Base-by-base conservation (phyloP, 345 rosid species). In the Populus ilicifolia region DNA sequence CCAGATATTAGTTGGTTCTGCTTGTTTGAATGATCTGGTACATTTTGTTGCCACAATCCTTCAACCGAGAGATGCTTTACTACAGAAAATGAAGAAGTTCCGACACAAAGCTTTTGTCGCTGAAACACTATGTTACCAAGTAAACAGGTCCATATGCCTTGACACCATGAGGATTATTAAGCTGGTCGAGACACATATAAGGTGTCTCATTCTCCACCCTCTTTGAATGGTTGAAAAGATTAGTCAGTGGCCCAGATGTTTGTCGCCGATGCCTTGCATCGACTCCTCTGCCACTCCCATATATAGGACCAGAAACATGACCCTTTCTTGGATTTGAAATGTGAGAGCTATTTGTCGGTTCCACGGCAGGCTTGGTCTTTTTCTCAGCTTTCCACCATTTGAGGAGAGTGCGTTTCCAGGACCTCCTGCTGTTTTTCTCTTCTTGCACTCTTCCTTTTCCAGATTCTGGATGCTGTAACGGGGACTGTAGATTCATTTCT, bases 301-400 rank as follows among this genome's bases (percentile, higher is more conserved):
- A 64, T 11, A 88, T 67, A 7, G 89, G 90, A 70, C 90, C 91
- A 0, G 91, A 89, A 48, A 82, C 82, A 68, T 81, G 85, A 71
- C 79, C 81, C 72, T 75, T 86, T 38, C 69, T 82, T 73, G 73
- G 83, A 52, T 74, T 85, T 2, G 83, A 75, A 69, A 63, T 73
- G 59, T 65, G 23, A 25, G 77, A 64, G 74, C 33, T 61, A 46
- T 46, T 71, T 50, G 78, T 77, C 21, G 85, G 67, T 54, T 69
- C 85, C 33, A 21, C 61, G 69, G 38, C 48, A 6, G 82, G 52
- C 66, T 77, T 80, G 74, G 77, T 73, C 84, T 83, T 88, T 75
- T 82, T 83, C 61, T 78, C 89, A 41, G 83, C 52, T 81, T 82
- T 89, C 85, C 85, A 84, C 92, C 94, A 89, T 36, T 85, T 85